Conservation (phyloP, 148 eudicot genomes). For the Chenopodium berlandieri region DNA sequence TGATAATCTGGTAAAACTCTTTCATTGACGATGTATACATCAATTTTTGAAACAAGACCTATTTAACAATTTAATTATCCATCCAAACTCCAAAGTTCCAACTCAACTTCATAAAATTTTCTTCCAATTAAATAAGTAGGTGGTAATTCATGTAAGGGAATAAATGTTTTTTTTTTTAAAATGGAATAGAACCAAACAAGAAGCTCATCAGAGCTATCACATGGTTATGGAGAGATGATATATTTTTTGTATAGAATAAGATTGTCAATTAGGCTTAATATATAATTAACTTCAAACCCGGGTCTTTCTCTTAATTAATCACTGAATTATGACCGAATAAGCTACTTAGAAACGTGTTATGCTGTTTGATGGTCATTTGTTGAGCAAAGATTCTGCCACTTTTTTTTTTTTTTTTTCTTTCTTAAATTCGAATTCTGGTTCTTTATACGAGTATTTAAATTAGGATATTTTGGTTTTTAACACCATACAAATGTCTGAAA, state of each 20-base stretch:
- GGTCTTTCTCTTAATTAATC: background rate
- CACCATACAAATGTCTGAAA: no score
- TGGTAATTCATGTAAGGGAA: background rate
- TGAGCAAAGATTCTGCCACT: background rate
- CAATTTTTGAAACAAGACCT: no score
- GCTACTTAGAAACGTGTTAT: background rate
- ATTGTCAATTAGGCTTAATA: background rate
- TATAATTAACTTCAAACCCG: background rate
- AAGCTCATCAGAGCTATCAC: background rate
- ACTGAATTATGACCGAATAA: background rate
- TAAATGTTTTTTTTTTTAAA: background rate
- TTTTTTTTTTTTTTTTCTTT: no score
- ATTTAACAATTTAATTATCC: no score
- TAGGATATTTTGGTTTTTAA: no score
- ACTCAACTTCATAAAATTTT: no score
- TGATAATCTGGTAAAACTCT: no score
- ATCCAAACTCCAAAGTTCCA: no score
- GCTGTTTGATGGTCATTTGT: background rate
- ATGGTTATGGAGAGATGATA: background rate
- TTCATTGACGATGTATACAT: no score
- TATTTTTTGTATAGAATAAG: background rate
- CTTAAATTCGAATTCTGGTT: background rate
- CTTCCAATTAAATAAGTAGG: no score
- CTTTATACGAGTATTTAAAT: no score
- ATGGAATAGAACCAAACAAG: background rate